Evolutionary conservation across 805 yeast genomes (phyloP).

Genomic region (Kluyveromyces siamensis): DNA sequence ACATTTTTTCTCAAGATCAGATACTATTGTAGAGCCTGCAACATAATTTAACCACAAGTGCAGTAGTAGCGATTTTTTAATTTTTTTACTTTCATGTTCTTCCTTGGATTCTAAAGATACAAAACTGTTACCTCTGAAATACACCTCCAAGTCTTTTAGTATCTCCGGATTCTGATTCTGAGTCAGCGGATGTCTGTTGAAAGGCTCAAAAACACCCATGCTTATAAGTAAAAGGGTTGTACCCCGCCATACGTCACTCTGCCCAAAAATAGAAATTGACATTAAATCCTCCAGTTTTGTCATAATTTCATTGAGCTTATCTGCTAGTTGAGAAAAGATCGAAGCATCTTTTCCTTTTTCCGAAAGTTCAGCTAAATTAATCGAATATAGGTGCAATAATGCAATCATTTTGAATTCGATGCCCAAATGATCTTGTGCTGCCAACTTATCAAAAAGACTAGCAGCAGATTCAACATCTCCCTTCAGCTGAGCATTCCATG

Average conservation of each 20-base stretch:
- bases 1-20: conserved; percentile 19
- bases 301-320: conserved; percentile 12
- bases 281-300: conserved; percentile 9
- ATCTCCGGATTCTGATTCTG: conserved; percentile 16
- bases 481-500: conserved; percentile 10
- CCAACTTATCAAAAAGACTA: conserved; percentile 1
- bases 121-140: conserved; percentile 16
- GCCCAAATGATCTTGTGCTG: neutral
- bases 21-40: conserved; percentile 24
- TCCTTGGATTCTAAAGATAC: conserved; percentile 2
- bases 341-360: conserved; percentile 1
- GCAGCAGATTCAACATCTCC: conserved; percentile 9
- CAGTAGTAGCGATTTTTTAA: conserved; percentile 22
- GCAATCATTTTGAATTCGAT: conserved; percentile 11
- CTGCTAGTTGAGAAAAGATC: neutral
- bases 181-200: conserved; percentile 21
- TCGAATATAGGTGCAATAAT: conserved; percentile 15
- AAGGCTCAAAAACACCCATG: conserved; percentile 25
- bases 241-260: conserved; percentile 22
- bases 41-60: conserved; percentile 22
- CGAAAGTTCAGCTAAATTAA: conserved; percentile 3
- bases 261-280: conserved; percentile 8
- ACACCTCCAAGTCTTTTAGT: conserved; percentile 13
- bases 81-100: neutral
- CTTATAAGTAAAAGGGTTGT: conserved; percentile 22